Conservation (phyloP, 208 protist species). For the Hexamita inflata region DNA sequence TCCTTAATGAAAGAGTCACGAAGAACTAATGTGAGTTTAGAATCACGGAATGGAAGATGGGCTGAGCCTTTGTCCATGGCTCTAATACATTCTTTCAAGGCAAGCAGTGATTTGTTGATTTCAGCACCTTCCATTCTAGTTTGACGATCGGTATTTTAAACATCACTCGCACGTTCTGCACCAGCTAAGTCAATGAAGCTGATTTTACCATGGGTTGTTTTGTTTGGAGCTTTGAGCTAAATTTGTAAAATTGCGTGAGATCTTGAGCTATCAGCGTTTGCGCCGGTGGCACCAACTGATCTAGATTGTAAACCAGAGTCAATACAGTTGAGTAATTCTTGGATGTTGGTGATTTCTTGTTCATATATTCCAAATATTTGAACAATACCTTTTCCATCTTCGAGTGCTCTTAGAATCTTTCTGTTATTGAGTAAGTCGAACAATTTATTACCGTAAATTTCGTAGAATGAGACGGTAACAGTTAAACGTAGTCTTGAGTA, state of each 20-base stretch:
- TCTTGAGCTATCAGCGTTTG: constrained; percentile 26
- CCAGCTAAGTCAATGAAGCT: constrained; percentile 52
- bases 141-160: constrained; percentile 34
- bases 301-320: background rate
- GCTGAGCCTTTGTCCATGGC: constrained; percentile 24
- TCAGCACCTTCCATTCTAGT: constrained; percentile 41
- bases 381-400: background rate
- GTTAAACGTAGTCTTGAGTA: background rate
- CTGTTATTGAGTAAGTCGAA: constrained; percentile 29
- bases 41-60: constrained; percentile 47
- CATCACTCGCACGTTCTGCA: constrained; percentile 32
- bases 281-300: constrained; percentile 23
- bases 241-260: constrained; percentile 39
- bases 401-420: background rate
- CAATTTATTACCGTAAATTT: constrained; percentile 47
- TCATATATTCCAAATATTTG: constrained; percentile 24
- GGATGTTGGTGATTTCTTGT: background rate
- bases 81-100: constrained; percentile 42
- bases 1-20: constrained; percentile 53
- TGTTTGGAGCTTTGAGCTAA: constrained; percentile 17
- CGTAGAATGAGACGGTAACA: constrained; percentile 34
- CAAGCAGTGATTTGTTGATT: constrained; percentile 44
- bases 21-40: constrained; percentile 46
- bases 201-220: constrained; percentile 35
- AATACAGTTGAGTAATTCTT: background rate